Evolutionary conservation across 768 basidiomycete species (phyloP).

Genomic region (Tremella yokohamensis): DNA sequence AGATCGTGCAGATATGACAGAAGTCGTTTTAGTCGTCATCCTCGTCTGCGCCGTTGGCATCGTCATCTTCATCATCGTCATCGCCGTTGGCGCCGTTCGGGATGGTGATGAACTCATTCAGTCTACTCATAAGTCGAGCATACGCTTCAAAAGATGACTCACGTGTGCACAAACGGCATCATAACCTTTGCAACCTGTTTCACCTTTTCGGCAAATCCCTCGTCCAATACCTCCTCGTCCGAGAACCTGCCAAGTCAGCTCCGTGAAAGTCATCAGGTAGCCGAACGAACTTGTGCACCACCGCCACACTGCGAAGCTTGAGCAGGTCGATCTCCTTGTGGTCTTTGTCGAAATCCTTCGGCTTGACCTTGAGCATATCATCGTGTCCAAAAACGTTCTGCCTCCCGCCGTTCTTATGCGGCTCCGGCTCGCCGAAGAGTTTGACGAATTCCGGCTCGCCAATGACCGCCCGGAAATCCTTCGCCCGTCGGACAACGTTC

Average conservation of each 20-base stretch:
- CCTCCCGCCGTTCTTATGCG: slow-evolving; percentile 59
- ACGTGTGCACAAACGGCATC: slow-evolving; percentile 68
- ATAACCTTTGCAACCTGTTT: slow-evolving; percentile 59
- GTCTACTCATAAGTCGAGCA: slow-evolving; percentile 11
- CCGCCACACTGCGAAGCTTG: slow-evolving; percentile 73
- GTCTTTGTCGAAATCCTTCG: slow-evolving; percentile 80
- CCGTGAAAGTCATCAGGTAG: background rate
- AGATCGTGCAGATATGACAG: background rate
- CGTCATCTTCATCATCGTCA: slow-evolving; percentile 12
- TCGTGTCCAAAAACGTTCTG: slow-evolving; percentile 81
- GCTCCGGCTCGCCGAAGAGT: slow-evolving; percentile 69
- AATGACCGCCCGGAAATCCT: slow-evolving; percentile 62
- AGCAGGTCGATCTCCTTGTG: slow-evolving; percentile 89
- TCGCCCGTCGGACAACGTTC: slow-evolving; percentile 57
- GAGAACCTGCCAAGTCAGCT: slow-evolving; percentile 58
- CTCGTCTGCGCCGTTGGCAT: slow-evolving; percentile 11
- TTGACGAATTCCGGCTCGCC: slow-evolving; percentile 67
- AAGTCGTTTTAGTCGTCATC: slow-evolving; percentile 13
- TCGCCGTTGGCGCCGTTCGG: slow-evolving; percentile 16
- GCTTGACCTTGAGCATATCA: slow-evolving; percentile 83
- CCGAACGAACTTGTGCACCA: slow-evolving; percentile 59
- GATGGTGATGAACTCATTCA: slow-evolving; percentile 36
- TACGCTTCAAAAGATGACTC: slow-evolving; percentile 9
- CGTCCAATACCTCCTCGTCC: slow-evolving; percentile 67
- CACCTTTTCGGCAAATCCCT: slow-evolving; percentile 65